A percentile compares a stretch with the other conserved stretches of the same genome.
Conservation (phyloP, 306 rosid genomes). For the Vicia villosa region DNA sequence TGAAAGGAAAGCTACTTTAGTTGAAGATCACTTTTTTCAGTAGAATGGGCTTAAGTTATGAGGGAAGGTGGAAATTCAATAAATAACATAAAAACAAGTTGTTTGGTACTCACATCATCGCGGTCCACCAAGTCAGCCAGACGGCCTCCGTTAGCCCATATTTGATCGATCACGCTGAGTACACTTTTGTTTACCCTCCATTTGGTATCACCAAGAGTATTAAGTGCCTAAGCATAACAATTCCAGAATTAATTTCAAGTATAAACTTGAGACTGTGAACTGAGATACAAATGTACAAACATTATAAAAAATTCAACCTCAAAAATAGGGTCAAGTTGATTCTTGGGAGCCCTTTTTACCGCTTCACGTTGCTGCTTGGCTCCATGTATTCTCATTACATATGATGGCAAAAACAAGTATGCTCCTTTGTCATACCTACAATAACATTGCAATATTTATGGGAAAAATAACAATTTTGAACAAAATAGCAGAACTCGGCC, state of each 20-base stretch:
- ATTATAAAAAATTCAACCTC: slow-evolving; percentile 54
- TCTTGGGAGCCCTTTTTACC: slow-evolving; percentile 66
- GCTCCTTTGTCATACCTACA: slow-evolving; percentile 90
- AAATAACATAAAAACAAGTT: slow-evolving; percentile 26
- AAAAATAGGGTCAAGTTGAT: slow-evolving; percentile 68
- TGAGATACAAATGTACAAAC: slow-evolving; percentile 12
- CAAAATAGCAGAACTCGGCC: background rate
- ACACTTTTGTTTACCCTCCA: slow-evolving; percentile 87
- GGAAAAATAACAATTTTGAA: slow-evolving; percentile 3
- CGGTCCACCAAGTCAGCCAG: slow-evolving; percentile 80
- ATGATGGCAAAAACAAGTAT: slow-evolving; percentile 84
- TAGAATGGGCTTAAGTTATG: background rate
- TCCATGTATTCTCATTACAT: slow-evolving; percentile 93
- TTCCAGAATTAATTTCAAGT: slow-evolving; percentile 37
- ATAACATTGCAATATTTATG: slow-evolving; percentile 34
- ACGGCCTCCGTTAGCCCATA: slow-evolving; percentile 92
- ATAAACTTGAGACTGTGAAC: slow-evolving; percentile 27
- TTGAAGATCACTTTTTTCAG: slow-evolving; percentile 24
- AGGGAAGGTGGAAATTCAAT: slow-evolving; percentile 7
- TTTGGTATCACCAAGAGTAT: slow-evolving; percentile 85
- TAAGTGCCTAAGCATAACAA: slow-evolving; percentile 65
- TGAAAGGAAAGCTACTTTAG: background rate
- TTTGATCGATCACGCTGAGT: slow-evolving; percentile 76
- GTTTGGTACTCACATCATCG: slow-evolving; percentile 65
- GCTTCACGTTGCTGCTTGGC: slow-evolving; percentile 92